Conservation (phyloP, 2,329 filamentous ascomycete genomes). For the Scedosporium apiospermum region DNA sequence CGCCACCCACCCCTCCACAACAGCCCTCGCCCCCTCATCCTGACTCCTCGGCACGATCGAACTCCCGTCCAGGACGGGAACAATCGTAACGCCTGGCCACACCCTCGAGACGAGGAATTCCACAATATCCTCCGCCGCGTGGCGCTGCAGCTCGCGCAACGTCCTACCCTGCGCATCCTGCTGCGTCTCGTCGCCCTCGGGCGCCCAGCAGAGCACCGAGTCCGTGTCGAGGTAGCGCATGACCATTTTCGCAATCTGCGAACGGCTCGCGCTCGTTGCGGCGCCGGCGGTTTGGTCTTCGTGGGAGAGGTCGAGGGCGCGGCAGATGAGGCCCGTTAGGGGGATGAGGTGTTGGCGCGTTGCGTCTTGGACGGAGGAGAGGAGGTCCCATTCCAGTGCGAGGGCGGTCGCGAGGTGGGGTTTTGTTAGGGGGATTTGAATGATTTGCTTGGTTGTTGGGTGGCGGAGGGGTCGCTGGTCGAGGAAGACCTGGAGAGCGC, state of each 20-base stretch:
- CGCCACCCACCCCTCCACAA: slow-evolving; percentile 69
- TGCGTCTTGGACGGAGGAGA: slow-evolving; percentile 74
- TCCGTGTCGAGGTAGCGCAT: slow-evolving; percentile 89
- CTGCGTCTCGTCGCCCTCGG: slow-evolving; percentile 40
- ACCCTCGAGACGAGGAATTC: slow-evolving; percentile 60
- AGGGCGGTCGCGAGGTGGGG: slow-evolving; percentile 75
- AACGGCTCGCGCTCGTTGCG: slow-evolving; percentile 43
- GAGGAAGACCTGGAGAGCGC: slow-evolving; percentile 55
- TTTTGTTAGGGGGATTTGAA: slow-evolving; percentile 67
- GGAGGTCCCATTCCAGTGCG: slow-evolving; percentile 85
- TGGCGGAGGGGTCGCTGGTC: slow-evolving; percentile 74
- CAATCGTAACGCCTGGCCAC: slow-evolving; percentile 75
- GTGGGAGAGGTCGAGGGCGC: slow-evolving; percentile 64
- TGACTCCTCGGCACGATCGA: slow-evolving; percentile 71
- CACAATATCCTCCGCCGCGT: slow-evolving; percentile 60
- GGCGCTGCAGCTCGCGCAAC: slow-evolving; percentile 64
- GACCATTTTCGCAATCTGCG: slow-evolving; percentile 55
- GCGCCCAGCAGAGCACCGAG: slow-evolving; percentile 82
- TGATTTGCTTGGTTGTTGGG: slow-evolving; percentile 58
- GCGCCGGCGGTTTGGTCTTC: slow-evolving; percentile 44
- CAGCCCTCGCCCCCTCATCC: slow-evolving; percentile 61
- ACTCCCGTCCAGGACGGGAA: slow-evolving; percentile 68
- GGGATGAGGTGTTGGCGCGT: slow-evolving; percentile 82
- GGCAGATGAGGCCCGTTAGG: slow-evolving; percentile 73
- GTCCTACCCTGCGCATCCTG: slow-evolving; percentile 20